Conservation (phyloP, 495 filamentous ascomycete genomes). For the Articulospora tetracladia region DNA sequence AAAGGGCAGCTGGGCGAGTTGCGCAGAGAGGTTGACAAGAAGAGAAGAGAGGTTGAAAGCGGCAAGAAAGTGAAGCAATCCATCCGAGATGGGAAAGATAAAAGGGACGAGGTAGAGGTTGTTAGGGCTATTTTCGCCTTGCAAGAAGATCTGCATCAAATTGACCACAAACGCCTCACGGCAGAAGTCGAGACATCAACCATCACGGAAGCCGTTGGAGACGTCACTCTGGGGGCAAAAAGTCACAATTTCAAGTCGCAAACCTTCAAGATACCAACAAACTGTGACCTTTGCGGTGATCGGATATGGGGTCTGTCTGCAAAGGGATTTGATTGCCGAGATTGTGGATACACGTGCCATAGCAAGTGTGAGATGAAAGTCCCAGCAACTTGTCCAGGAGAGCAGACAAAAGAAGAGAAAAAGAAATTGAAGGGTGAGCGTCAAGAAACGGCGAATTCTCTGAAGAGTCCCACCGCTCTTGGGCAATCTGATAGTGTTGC, state of each 20-base stretch:
- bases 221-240: conserved; percentile 84
- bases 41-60: conserved; percentile 75
- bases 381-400: conserved; percentile 90
- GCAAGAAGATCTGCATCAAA: conserved; percentile 80
- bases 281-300: conserved; percentile 94
- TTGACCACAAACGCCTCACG: conserved; percentile 80
- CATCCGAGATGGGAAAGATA: conserved; percentile 77
- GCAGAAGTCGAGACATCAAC: conserved; percentile 90
- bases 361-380: conserved; percentile 99
- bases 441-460: conserved; percentile 70
- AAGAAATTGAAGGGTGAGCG: conserved; percentile 84
- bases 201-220: conserved; percentile 81
- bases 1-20: conserved; percentile 76
- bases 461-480: conserved; percentile 35
- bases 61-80: conserved; percentile 66
- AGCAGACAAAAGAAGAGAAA: conserved; percentile 87
- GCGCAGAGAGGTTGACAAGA: conserved; percentile 76
- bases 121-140: conserved; percentile 71
- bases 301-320: conserved; percentile 94
- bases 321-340: conserved; percentile 91
- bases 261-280: conserved; percentile 98
- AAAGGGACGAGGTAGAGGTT: conserved; percentile 76
- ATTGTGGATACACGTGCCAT: conserved; percentile 97
- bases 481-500: conserved; percentile 28
- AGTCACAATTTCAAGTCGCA: conserved; percentile 96